Conservation (phyloP, 352 stramenopile species). For the Phytophthora litchii region DNA sequence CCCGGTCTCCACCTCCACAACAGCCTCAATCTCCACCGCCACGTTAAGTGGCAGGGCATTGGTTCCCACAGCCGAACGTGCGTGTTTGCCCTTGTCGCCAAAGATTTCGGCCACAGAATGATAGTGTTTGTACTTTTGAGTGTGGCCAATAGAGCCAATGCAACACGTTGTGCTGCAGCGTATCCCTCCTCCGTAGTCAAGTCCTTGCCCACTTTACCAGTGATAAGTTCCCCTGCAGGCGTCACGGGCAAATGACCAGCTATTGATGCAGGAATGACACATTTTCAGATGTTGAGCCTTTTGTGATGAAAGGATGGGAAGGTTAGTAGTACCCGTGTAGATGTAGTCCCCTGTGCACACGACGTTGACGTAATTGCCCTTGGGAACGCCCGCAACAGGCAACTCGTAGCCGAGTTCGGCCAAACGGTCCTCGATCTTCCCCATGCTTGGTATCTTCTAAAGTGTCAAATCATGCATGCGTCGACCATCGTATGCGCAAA, state of each 20-base stretch:
- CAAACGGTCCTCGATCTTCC: slow-evolving; percentile 65
- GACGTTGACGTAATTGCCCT: slow-evolving; percentile 90
- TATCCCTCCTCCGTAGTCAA: slow-evolving; percentile 90
- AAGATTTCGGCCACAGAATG: slow-evolving; percentile 64
- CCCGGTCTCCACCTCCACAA: slow-evolving; percentile 91
- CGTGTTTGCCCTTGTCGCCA: slow-evolving; percentile 88
- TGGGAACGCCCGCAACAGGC: slow-evolving; percentile 74
- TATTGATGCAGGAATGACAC: slow-evolving; percentile 20
- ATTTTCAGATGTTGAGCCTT: slow-evolving; percentile 4
- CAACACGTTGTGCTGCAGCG: slow-evolving; percentile 84
- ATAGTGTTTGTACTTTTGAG: slow-evolving; percentile 70
- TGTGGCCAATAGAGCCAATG: slow-evolving; percentile 90
- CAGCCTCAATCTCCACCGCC: slow-evolving; percentile 96
- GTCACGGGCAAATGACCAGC: slow-evolving; percentile 82
- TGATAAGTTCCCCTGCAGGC: slow-evolving; percentile 75
- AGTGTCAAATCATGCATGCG: no score
- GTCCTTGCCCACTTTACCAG: slow-evolving; percentile 89
- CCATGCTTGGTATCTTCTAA: slow-evolving; percentile 25
- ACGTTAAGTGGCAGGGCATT: slow-evolving; percentile 97
- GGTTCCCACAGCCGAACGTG: slow-evolving; percentile 96
- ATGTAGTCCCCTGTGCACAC: slow-evolving; percentile 83
- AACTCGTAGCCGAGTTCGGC: slow-evolving; percentile 78
- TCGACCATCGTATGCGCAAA: no score
- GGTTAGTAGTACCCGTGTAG: slow-evolving; percentile 64
- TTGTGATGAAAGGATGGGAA: not conserved